phyloP scores from a whole-genome alignment of 2,329 filamentous ascomycete genomes.

The Sporothrix pseudoabietina region DNA sequence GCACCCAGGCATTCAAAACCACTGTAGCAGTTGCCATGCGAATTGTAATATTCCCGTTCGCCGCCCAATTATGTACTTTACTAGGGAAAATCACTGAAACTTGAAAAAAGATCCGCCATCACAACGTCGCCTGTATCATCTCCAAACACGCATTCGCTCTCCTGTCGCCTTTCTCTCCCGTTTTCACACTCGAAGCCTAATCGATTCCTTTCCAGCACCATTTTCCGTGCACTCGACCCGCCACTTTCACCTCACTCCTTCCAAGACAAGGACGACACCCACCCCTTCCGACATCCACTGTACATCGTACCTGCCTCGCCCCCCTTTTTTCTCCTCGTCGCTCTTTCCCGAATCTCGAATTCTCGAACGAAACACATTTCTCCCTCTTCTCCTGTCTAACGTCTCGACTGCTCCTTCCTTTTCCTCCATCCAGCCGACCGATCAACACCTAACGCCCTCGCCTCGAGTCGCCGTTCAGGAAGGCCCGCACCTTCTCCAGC shows the following conservation, averaged over 20 bases:
- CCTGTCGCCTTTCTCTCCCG: background rate
- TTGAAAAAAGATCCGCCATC: conserved; percentile 26
- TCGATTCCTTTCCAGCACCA: background rate
- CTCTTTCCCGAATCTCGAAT: conserved; percentile 1
- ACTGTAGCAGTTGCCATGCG: conserved; percentile 20
- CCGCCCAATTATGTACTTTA: background rate
- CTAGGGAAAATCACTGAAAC: conserved; percentile 29
- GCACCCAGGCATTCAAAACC: background rate
- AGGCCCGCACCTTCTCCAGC: background rate
- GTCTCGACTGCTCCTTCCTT: conserved; percentile 17
- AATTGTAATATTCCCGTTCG: background rate
- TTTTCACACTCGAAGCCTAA: background rate
- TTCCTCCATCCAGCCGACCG: conserved; percentile 8
- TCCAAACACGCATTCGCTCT: background rate
- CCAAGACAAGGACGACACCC: background rate
- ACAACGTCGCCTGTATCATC: conserved; percentile 16
- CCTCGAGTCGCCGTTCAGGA: background rate
- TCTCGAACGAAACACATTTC: conserved; percentile 5
- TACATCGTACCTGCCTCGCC: conserved; percentile 1
- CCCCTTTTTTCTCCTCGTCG: conserved; percentile 20
- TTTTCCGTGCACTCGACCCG: background rate
- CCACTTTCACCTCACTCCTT: background rate
- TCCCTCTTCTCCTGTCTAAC: background rate
- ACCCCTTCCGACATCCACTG: background rate
- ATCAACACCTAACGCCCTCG: background rate